Conservation (phyloP, 2,329 filamentous ascomycete genomes). For the Aspergillus pseudoviridinutans region DNA sequence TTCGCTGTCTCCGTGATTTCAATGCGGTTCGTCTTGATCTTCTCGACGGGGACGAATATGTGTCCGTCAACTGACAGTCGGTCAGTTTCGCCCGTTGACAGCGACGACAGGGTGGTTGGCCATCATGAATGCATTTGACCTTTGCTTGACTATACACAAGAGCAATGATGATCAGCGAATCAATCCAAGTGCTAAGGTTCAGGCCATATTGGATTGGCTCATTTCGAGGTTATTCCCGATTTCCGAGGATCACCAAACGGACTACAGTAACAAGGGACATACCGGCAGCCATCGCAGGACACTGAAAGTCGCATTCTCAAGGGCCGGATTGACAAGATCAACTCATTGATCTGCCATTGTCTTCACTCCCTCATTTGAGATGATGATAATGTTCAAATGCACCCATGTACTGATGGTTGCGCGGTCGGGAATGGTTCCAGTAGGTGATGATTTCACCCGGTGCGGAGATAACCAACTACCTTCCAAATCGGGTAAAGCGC, state of each 20-base stretch:
- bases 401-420: background rate
- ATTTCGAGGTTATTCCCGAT: background rate
- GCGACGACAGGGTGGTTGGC: constrained; percentile 31
- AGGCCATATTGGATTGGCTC: background rate
- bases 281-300: constrained; percentile 35
- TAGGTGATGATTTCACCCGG: background rate
- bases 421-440: background rate
- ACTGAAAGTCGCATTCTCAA: constrained; percentile 32
- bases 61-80: constrained; percentile 28
- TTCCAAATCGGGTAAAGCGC: background rate
- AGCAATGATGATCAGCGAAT: background rate
- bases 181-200: background rate
- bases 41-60: constrained; percentile 19
- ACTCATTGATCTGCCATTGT: background rate
- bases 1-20: constrained; percentile 13
- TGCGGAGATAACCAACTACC: background rate
- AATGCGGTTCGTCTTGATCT: constrained; percentile 1
- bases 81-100: constrained; percentile 23
- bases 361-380: background rate
- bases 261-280: constrained; percentile 1
- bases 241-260: background rate
- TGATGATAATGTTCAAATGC: background rate
- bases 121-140: constrained; percentile 35
- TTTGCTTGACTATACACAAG: constrained; percentile 27
- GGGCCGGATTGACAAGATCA: no score